These are phyloP conservation scores for Kluyveromyces nonfermentans DNA, from an alignment of 805 yeast genomes.

Conservation along the genomic window DNA sequence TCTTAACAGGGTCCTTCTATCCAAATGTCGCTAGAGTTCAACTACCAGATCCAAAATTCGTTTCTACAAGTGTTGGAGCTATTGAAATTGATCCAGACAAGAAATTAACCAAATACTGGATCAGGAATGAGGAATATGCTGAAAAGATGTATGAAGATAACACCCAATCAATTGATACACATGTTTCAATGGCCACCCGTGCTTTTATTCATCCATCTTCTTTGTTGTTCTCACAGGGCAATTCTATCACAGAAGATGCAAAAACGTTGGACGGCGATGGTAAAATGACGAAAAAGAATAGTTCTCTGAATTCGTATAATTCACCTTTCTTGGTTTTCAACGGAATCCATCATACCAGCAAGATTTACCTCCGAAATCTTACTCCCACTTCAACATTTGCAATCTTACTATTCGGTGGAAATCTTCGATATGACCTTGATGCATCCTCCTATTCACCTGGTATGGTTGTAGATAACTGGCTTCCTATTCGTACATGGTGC, in stretches of 20 bases:
- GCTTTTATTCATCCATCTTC: slow-evolving; percentile 88
- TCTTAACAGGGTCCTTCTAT: slow-evolving; percentile 71
- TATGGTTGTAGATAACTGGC: slow-evolving; percentile 78
- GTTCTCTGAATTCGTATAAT: slow-evolving; percentile 29
- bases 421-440: slow-evolving; percentile 46
- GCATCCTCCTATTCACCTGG: slow-evolving; percentile 62
- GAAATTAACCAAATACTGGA: slow-evolving; percentile 59
- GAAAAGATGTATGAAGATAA: slow-evolving; percentile 19
- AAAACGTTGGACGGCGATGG: slow-evolving; percentile 15
- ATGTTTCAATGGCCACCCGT: slow-evolving; percentile 47
- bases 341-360: slow-evolving; percentile 52
- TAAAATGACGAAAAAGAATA: slow-evolving; percentile 12
- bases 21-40: slow-evolving; percentile 80
- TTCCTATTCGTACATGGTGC: slow-evolving; percentile 87
- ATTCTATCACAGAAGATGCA: slow-evolving; percentile 18
- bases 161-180: slow-evolving; percentile 10
- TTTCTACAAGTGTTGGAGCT: slow-evolving; percentile 65
- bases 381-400: slow-evolving; percentile 75
- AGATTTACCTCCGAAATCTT: slow-evolving; percentile 59
- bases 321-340: slow-evolving; percentile 57
- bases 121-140: slow-evolving; percentile 49
- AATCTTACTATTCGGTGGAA: slow-evolving; percentile 74
- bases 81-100: slow-evolving; percentile 83
- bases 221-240: slow-evolving; percentile 46
- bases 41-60: slow-evolving; percentile 69